Evolutionary conservation across 2,329 filamentous ascomycete species (phyloP).

Genomic region (Penicillium digitatum): DNA sequence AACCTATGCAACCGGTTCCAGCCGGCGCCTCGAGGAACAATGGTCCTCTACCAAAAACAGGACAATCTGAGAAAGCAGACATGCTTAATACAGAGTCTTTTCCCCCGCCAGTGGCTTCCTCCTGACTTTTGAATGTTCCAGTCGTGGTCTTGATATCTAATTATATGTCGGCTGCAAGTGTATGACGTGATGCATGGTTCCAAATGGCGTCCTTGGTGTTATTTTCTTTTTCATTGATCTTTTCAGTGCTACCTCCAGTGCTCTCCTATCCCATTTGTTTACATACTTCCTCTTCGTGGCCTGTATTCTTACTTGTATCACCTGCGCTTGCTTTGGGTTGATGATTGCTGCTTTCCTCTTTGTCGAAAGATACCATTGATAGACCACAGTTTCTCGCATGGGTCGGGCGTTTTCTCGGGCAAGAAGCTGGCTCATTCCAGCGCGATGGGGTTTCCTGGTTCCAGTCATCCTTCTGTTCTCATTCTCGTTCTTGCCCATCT

Average conservation of each 20-base stretch:
- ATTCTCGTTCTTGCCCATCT: neutral
- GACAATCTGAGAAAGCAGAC: neutral
- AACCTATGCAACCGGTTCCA: constrained; percentile 37
- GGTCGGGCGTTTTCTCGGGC: constrained; percentile 19
- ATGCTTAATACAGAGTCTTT: neutral
- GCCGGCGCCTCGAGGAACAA: constrained; percentile 37
- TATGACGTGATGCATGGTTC: constrained; percentile 17
- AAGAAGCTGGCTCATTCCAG: constrained; percentile 4
- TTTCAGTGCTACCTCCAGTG: constrained; percentile 3
- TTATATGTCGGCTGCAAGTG: constrained; percentile 1
- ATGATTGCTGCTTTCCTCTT: constrained; percentile 4
- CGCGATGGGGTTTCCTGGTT: constrained; percentile 6
- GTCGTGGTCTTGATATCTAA: constrained; percentile 1
- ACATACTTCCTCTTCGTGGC: constrained; percentile 12
- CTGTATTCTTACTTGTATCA: constrained; percentile 12
- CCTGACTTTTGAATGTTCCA: neutral
- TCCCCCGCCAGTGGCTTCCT: neutral
- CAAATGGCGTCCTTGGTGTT: constrained; percentile 6
- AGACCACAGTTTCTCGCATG: constrained; percentile 29
- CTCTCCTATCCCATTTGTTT: constrained; percentile 1
- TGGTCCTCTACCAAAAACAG: constrained; percentile 30
- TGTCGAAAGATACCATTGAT: constrained; percentile 37
- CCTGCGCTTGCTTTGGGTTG: constrained; percentile 6
- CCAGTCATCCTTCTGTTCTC: neutral
- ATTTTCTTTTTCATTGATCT: constrained; percentile 3